Evolutionary conservation across 2,329 filamentous ascomycete genomes (phyloP).

Genomic region (Xylaria sp.): DNA sequence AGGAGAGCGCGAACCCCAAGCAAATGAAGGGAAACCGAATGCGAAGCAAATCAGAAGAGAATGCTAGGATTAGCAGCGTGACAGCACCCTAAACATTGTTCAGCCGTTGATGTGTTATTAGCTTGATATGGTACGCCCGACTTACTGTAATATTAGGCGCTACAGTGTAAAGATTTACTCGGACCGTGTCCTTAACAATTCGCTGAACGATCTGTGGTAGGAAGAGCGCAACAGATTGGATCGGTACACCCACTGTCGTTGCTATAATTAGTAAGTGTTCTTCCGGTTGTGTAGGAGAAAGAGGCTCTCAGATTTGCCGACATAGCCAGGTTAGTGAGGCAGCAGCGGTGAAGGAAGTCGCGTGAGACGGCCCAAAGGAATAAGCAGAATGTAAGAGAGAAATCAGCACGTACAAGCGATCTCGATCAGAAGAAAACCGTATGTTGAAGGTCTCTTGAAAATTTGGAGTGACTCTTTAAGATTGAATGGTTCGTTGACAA

Average conservation of each 20-base stretch:
- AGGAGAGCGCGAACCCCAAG: conserved; percentile 78
- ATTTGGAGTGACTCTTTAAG: conserved; percentile 63
- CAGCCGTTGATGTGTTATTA: neutral
- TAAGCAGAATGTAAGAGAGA: neutral
- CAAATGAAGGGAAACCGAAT: conserved; percentile 79
- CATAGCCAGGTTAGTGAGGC: neutral
- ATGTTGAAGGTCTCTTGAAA: conserved; percentile 62
- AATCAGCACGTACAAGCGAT: conserved; percentile 48
- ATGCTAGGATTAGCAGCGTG: conserved; percentile 78
- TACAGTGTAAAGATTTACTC: conserved; percentile 83
- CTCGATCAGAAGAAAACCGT: conserved; percentile 64
- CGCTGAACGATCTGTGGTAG: conserved; percentile 66
- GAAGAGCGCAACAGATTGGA: conserved; percentile 66
- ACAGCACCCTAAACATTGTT: conserved; percentile 64
- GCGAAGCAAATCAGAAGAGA: conserved; percentile 73
- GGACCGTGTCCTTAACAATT: conserved; percentile 61
- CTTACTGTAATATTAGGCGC: conserved; percentile 75
- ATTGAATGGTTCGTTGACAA: conserved; percentile 64
- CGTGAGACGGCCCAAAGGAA: neutral
- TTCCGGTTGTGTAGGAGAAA: neutral
- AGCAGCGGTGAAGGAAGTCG: neutral
- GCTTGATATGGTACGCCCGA: no score
- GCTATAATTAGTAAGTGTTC: neutral
- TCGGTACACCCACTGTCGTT: conserved; percentile 61
- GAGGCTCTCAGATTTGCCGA: no score